Evolutionary conservation across 352 stramenopile species (phyloP).

Genomic region (Pythium plurisporium): DNA sequence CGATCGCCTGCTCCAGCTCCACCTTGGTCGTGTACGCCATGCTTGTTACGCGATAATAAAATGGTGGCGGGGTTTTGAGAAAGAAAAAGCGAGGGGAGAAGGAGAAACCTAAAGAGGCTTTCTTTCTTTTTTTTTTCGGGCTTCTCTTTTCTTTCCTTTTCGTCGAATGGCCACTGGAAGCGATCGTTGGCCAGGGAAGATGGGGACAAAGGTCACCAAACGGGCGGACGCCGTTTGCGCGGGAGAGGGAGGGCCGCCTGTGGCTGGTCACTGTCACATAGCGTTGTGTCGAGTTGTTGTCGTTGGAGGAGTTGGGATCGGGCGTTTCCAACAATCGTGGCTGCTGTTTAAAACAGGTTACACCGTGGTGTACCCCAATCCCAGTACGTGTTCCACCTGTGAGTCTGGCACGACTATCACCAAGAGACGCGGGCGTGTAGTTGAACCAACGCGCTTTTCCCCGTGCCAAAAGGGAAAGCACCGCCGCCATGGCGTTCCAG

Average conservation of each 20-base stretch:
- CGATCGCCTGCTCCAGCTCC: conserved; percentile 52
- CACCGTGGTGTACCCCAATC: neutral
- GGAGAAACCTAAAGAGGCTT: neutral
- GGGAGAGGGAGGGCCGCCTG: neutral
- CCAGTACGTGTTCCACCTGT: neutral
- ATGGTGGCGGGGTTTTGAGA: neutral
- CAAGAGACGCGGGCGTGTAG: conserved; percentile 7
- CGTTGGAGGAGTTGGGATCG: neutral
- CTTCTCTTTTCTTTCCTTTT: neutral
- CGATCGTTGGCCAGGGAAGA: neutral
- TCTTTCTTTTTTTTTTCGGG: conserved; percentile 6
- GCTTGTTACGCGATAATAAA: neutral
- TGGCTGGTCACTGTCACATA: conserved; percentile 8
- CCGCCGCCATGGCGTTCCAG: conserved; percentile 69
- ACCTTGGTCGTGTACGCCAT: conserved; percentile 44
- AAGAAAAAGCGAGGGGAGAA: too few relatives aligned
- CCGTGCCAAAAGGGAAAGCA: too few relatives aligned
- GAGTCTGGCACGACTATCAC: neutral
- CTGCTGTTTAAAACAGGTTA: conserved; percentile 1
- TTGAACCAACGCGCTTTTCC: conserved; percentile 15
- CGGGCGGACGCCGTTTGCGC: neutral
- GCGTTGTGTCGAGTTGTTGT: neutral
- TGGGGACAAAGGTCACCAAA: too few relatives aligned
- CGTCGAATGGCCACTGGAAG: neutral
- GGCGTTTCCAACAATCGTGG: neutral